Evolutionary conservation across 179 eudicot species (phyloP).

Genomic region (Sideroxylon spinosum): DNA sequence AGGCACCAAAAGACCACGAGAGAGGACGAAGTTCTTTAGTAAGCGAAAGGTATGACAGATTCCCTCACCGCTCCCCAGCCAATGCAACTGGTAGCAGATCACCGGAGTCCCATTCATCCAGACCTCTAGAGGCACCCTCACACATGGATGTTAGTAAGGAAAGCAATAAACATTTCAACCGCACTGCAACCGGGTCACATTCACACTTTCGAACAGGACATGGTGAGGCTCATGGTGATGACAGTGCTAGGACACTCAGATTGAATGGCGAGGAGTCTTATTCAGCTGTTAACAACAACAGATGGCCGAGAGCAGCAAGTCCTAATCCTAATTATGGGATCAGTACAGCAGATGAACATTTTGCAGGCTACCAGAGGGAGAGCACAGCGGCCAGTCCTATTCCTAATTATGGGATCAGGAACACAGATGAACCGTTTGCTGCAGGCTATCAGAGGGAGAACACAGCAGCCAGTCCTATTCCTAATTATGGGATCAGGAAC

Average conservation of each 20-base stretch:
- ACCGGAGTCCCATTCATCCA: slow-evolving; percentile 17
- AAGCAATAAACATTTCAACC: slow-evolving; percentile 6
- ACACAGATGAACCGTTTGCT: slow-evolving; percentile 17
- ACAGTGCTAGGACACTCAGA: slow-evolving; percentile 15
- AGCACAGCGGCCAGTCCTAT: slow-evolving; percentile 14
- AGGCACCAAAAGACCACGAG: slow-evolving; percentile 17
- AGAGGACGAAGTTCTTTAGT: slow-evolving; percentile 15
- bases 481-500: slow-evolving; percentile 16
- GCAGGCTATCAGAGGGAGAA: slow-evolving; percentile 18
- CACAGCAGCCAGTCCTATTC: slow-evolving; percentile 14
- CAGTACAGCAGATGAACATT: slow-evolving; percentile 20
- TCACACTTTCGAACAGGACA: slow-evolving; percentile 14
- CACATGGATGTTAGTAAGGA: slow-evolving; percentile 20
- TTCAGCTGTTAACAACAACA: slow-evolving; percentile 16
- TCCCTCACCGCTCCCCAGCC: slow-evolving; percentile 24
- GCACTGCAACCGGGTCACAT: slow-evolving; percentile 4
- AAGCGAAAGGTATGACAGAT: slow-evolving; percentile 15
- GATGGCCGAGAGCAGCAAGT: slow-evolving; percentile 16
- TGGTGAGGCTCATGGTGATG: not conserved
- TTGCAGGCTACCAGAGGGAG: slow-evolving; percentile 19
- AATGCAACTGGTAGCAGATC: not conserved
- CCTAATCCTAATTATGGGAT: slow-evolving; percentile 18
- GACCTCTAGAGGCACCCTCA: slow-evolving; percentile 14
- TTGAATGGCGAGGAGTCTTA: slow-evolving; percentile 19
- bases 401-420: slow-evolving; percentile 16